Conservation (phyloP, 2,329 filamentous ascomycete genomes). For the Fusarium cyanostomum region DNA sequence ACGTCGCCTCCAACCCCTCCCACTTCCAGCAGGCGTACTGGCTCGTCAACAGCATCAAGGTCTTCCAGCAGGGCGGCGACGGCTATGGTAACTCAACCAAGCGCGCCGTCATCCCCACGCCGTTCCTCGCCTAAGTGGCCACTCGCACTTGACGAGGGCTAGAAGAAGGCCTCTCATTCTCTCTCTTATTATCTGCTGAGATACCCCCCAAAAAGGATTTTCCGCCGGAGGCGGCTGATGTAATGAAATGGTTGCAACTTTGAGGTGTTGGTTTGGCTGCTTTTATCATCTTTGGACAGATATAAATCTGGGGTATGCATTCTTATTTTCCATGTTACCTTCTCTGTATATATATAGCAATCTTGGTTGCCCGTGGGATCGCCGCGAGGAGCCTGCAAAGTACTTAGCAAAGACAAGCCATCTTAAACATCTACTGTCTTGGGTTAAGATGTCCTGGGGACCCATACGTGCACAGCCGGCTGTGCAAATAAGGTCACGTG, state of each 20-base stretch:
- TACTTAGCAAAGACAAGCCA: slow-evolving; percentile 19
- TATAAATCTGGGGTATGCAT: slow-evolving; percentile 13
- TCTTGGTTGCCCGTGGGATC: slow-evolving; percentile 7
- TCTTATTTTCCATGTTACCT: slow-evolving; percentile 22
- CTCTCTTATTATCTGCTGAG: slow-evolving; percentile 11
- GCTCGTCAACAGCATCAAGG: slow-evolving; percentile 76
- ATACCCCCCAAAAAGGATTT: slow-evolving; percentile 20
- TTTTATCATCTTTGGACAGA: slow-evolving; percentile 8
- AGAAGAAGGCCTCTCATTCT: background rate
- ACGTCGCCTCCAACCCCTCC: slow-evolving; percentile 74
- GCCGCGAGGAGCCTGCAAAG: slow-evolving; percentile 9
- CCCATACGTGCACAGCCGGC: too few relatives aligned
- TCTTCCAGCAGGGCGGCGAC: slow-evolving; percentile 55
- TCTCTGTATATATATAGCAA: slow-evolving; percentile 31
- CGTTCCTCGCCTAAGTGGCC: slow-evolving; percentile 31
- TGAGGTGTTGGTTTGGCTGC: slow-evolving; percentile 19
- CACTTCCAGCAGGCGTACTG: slow-evolving; percentile 81
- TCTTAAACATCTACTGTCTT: background rate
- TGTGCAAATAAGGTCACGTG: too few relatives aligned
- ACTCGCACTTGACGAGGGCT: background rate
- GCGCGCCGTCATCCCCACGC: slow-evolving; percentile 23
- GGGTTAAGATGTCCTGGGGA: too few relatives aligned
- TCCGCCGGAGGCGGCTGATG: background rate
- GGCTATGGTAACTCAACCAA: slow-evolving; percentile 22
- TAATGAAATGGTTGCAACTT: background rate